Conservation (phyloP, 31 red algal genomes). For the Porphyra umbilicalis region DNA sequence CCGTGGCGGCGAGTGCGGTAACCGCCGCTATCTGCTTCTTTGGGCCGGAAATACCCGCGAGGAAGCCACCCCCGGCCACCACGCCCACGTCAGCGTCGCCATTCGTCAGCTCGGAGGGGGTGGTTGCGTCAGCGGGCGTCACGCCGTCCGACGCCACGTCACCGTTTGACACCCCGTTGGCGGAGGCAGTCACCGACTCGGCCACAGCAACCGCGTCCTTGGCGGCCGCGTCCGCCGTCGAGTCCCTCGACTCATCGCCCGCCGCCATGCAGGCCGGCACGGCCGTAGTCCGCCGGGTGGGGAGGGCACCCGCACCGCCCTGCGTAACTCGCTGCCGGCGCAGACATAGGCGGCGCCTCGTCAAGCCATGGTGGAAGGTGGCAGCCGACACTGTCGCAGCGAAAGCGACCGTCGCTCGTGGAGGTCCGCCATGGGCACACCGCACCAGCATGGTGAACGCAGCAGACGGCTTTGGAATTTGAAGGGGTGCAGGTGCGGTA, state of each 20-base stretch:
- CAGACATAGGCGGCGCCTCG: not conserved
- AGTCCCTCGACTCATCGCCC: not conserved
- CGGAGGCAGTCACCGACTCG: not conserved
- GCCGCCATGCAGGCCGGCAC: not conserved
- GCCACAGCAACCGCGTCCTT: not conserved
- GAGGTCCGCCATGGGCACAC: not conserved
- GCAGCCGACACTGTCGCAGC: not conserved
- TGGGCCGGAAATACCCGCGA: no score
- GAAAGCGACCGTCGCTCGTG: not conserved
- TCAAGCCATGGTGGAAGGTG: not conserved
- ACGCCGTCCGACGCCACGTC: not conserved
- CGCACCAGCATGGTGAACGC: not conserved
- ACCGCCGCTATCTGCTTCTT: constrained; percentile 6
- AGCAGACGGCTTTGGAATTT: no score
- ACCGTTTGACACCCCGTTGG: not conserved
- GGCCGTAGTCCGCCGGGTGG: not conserved
- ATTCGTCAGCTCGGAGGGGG: not conserved
- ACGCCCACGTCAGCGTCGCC: no score
- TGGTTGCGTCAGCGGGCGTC: not conserved
- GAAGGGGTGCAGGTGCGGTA: no score
- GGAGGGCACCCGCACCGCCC: not conserved
- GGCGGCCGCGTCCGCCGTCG: not conserved
- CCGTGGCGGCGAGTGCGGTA: not conserved
- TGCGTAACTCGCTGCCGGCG: not conserved
- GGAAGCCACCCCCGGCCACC: no score